A percentile compares a stretch with the other conserved stretches of the same genome.
phyloP scores from a whole-genome alignment of 2,329 filamentous ascomycete species.

The Hymenoscyphus repandus region DNA sequence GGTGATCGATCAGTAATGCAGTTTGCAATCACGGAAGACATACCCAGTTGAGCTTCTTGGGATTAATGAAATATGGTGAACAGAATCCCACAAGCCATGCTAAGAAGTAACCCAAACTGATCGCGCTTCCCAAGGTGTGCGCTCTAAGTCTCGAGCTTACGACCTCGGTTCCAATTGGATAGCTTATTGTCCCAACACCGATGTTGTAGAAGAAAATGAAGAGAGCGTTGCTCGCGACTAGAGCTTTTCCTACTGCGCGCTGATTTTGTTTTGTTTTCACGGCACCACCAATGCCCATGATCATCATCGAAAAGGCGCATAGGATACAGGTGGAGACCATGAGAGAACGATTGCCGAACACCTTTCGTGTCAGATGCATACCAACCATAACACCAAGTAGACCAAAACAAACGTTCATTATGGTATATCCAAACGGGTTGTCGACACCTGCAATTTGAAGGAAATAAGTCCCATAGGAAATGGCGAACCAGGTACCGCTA shows the following conservation, averaged over 20 bases:
- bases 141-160: conserved; percentile 41
- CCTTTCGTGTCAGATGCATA: conserved; percentile 27
- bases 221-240: conserved; percentile 31
- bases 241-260: conserved; percentile 22
- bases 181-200: conserved; percentile 25
- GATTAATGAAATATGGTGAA: conserved; percentile 34
- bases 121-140: conserved; percentile 40
- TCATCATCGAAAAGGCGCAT: conserved; percentile 32
- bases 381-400: conserved; percentile 31
- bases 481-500: conserved; percentile 28
- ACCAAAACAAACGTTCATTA: conserved; percentile 33
- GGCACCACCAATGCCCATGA: conserved; percentile 32
- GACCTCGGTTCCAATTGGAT: conserved; percentile 15
- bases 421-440: conserved; percentile 32
- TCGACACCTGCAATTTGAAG: conserved; percentile 30
- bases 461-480: conserved; percentile 29
- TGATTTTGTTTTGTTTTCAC: conserved; percentile 23
- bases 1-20: conserved; percentile 17
- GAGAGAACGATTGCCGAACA: conserved; percentile 31
- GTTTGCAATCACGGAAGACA: conserved; percentile 20
- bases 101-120: conserved; percentile 35
- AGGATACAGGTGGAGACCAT: conserved; percentile 30
- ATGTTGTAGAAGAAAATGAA: conserved; percentile 34
- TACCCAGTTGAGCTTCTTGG: conserved; percentile 32
- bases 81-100: conserved; percentile 32